A percentile compares a stretch with the other conserved stretches of the same genome.
Conservation (phyloP, 2,329 filamentous ascomycete species). For the Fusarium avenaceum region DNA sequence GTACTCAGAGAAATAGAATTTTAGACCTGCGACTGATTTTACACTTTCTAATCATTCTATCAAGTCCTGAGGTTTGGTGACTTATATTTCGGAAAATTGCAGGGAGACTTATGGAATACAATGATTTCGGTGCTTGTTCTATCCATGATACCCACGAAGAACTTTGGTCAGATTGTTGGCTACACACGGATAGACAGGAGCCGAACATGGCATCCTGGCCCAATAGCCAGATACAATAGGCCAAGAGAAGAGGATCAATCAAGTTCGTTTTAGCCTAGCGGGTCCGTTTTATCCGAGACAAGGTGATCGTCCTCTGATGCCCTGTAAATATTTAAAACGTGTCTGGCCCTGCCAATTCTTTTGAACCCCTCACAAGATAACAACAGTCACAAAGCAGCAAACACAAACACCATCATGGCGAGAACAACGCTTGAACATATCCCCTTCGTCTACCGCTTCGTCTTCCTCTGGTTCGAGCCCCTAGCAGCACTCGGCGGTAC, state of each 20-base stretch:
- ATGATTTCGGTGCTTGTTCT: too few relatives aligned
- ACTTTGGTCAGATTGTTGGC: too few relatives aligned
- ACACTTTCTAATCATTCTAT: too few relatives aligned
- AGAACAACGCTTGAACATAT: constrained; percentile 1
- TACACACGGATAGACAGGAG: too few relatives aligned
- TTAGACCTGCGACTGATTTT: too few relatives aligned
- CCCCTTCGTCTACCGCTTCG: constrained; percentile 24
- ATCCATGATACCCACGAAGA: too few relatives aligned
- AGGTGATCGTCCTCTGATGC: not conserved
- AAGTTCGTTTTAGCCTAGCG: not conserved
- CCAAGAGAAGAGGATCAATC: too few relatives aligned
- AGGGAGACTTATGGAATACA: too few relatives aligned
- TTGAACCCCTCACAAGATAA: not conserved
- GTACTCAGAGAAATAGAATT: not conserved
- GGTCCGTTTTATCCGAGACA: not conserved
- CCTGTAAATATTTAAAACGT: not conserved
- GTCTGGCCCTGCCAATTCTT: not conserved
- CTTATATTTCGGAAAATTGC: too few relatives aligned
- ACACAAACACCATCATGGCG: not conserved
- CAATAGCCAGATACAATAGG: too few relatives aligned
- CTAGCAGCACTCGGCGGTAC: constrained; percentile 14
- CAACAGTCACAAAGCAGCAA: not conserved
- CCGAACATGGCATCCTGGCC: too few relatives aligned
- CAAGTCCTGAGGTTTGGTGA: too few relatives aligned
- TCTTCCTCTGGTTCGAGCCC: constrained; percentile 40